Evolutionary conservation across 202 grass and related monocot genomes (phyloP).

Genomic region (Bolboschoenoplectus hybrid): DNA sequence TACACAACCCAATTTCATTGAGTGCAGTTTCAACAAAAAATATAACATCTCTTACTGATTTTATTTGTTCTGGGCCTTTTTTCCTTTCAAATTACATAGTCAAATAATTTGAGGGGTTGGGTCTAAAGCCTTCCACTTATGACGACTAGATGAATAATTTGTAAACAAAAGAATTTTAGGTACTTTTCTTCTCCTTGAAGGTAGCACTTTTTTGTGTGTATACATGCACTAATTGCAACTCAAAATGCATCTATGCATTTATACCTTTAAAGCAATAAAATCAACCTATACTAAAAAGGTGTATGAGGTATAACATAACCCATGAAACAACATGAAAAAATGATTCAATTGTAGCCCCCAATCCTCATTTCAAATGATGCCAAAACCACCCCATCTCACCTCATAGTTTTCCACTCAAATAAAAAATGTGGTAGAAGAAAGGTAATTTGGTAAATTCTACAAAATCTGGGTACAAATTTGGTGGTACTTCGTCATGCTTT

Average conservation of each 20-base stretch:
- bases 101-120: conserved; percentile 15
- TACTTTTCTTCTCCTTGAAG: background rate
- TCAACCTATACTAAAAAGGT: background rate
- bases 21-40: background rate
- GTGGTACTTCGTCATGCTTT: background rate
- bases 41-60: background rate
- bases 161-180: background rate
- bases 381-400: background rate
- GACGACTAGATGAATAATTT: background rate
- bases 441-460: background rate
- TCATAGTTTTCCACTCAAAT: background rate
- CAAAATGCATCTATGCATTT: background rate
- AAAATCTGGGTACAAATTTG: background rate
- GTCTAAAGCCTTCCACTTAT: background rate
- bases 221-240: background rate
- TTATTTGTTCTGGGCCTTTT: background rate
- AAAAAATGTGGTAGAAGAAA: background rate
- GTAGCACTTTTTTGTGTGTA: background rate
- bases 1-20: background rate
- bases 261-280: background rate
- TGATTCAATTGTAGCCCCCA: background rate
- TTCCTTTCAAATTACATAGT: background rate
- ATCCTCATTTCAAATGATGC: background rate
- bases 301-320: background rate
- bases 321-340: background rate